Conservation (phyloP, 192 early-diverging fungal genomes). For the Chytriomyces sp. region DNA sequence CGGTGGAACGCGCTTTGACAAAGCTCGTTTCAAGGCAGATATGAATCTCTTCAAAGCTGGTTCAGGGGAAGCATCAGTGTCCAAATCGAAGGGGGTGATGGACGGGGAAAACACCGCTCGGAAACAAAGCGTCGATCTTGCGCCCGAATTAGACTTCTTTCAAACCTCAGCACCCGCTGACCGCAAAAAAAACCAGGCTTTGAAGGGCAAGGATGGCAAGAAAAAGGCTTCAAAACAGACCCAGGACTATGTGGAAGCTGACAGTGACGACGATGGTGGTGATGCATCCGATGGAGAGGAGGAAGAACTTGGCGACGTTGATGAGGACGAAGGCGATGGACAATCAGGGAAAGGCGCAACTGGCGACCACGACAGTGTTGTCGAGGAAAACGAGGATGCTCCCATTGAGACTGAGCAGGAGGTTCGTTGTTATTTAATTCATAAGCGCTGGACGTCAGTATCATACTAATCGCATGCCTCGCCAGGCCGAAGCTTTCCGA, state of each 20-base stretch:
- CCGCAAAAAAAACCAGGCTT: background rate
- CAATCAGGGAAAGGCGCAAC: slow-evolving; percentile 9
- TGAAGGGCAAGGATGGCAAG: background rate
- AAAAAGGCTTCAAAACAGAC: slow-evolving; percentile 1
- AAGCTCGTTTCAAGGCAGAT: slow-evolving; percentile 76
- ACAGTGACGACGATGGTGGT: background rate
- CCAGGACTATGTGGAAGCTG: slow-evolving; percentile 67
- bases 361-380: background rate
- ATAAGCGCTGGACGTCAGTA: background rate
- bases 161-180: background rate
- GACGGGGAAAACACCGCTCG: slow-evolving; percentile 13
- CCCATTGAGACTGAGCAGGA: background rate
- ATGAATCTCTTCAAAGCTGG: slow-evolving; percentile 74
- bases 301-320: background rate
- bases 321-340: background rate
- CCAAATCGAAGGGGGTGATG: background rate
- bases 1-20: slow-evolving; percentile 87
- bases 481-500: slow-evolving; percentile 61
- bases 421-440: background rate
- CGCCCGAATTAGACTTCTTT: slow-evolving; percentile 47
- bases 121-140: slow-evolving; percentile 21
- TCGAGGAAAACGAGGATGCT: background rate
- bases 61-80: slow-evolving; percentile 14
- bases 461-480: background rate
- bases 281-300: background rate